phyloP scores from a whole-genome alignment of 192 early-diverging fungal species.

The Gigaspora rosea region DNA sequence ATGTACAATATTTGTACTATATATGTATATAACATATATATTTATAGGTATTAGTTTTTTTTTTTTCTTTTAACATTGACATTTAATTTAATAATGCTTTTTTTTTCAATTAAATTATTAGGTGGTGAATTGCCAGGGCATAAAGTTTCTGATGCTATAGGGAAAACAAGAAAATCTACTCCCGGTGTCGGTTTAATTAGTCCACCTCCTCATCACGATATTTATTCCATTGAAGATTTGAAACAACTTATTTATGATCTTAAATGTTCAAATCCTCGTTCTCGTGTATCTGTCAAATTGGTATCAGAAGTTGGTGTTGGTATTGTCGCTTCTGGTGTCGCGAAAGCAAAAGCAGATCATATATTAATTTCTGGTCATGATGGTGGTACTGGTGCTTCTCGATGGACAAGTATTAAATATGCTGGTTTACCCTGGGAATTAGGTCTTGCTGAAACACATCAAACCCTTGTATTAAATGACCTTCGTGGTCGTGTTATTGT shows the following conservation, averaged over 20 bases:
- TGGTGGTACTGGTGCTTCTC: slow-evolving; percentile 96
- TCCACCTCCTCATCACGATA: slow-evolving; percentile 98
- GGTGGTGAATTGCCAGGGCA: slow-evolving; percentile 51
- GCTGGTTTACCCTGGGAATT: slow-evolving; percentile 99
- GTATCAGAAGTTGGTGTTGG: slow-evolving; percentile 98
- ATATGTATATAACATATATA: no score
- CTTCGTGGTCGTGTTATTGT: slow-evolving; percentile 94
- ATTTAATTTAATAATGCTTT: slow-evolving; percentile 1
- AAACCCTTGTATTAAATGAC: slow-evolving; percentile 96
- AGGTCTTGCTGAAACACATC: slow-evolving; percentile 98
- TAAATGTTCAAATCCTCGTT: slow-evolving; percentile 87
- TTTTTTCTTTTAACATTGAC: neutral
- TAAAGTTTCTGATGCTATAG: slow-evolving; percentile 78
- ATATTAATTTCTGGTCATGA: slow-evolving; percentile 95
- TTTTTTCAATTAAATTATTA: neutral
- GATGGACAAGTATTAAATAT: slow-evolving; percentile 98
- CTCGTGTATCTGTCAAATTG: slow-evolving; percentile 96
- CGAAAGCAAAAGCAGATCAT: slow-evolving; percentile 96
- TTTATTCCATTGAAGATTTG: slow-evolving; percentile 98
- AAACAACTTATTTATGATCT: slow-evolving; percentile 99
- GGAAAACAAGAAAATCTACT: slow-evolving; percentile 89
- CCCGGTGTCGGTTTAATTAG: slow-evolving; percentile 95
- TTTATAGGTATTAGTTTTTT: no score
- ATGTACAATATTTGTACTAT: neutral
- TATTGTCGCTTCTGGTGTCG: slow-evolving; percentile 95